Evolutionary conservation across 2,329 filamentous ascomycete species (phyloP), one percentile per base, ranked within the genome.

Genomic region (Aspergillus sp.): DNA sequence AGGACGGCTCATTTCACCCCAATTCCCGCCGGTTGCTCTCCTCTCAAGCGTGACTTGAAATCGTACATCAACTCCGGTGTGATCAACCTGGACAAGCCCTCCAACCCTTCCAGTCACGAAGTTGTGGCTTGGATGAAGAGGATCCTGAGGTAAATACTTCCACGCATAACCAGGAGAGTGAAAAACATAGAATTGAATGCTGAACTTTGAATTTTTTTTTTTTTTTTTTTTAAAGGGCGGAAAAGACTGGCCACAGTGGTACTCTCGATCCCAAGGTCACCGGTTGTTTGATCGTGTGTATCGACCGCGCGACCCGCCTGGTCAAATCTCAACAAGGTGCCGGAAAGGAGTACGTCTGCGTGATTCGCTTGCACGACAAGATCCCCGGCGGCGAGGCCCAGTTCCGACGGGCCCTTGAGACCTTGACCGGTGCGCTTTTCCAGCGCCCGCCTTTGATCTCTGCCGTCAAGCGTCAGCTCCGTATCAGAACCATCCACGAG

Each of bases 51-150:
- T 78, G 94, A 98, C 77, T 85, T 99, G 74, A 97, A 97, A 84
- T 92, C 90, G 65, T 99, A 98, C 82, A 88, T 99, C 76, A 94
- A 90, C 77, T 96, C 92, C 65, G 95, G 95, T 81, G 94, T 99
- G 60, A 98, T 99, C 81, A 99, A 99, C 82, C 88, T 97, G 69
- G 91, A 96, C 82, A 96, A 96, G 83, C 95, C 94, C 59, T 96
- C 93, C 55, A 99, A 99, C 83, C 94, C 94, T 56, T 97, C 93
- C 68, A 95, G 90, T 73, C 95, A 99, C 85, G 95, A 99, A 84
- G 95, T 99, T 67, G 95, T 99, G 74, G 94, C 95, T 67, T 99
- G 95, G 95, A 90, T 98, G 70, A 99, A 99, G 89, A 89, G 94
- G 71, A 98, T 98, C 72, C 85, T 99, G 58, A 89, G 90, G 90